phyloP scores from a whole-genome alignment of 208 protist species.

The Crithidia bombi region DNA sequence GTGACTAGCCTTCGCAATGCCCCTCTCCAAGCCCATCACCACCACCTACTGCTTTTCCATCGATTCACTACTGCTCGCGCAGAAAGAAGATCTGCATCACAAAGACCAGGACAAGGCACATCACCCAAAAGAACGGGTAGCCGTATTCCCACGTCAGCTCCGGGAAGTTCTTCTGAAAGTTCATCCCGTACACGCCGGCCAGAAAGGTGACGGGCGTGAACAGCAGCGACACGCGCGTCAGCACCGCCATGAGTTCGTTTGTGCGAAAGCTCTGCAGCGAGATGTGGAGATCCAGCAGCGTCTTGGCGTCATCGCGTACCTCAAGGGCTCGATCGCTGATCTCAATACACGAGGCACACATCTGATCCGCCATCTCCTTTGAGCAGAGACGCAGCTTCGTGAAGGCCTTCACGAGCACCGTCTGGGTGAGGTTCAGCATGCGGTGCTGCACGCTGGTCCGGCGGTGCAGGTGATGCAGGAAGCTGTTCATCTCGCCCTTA shows the following conservation, averaged over 20 bases:
- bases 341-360: slow-evolving; percentile 74
- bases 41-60: background rate
- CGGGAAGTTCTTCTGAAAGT: slow-evolving; percentile 79
- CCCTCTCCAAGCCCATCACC: too few relatives aligned
- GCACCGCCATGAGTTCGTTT: slow-evolving; percentile 90
- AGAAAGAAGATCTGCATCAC: slow-evolving; percentile 71
- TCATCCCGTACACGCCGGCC: slow-evolving; percentile 92
- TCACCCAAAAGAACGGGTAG: slow-evolving; percentile 73
- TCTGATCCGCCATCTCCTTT: slow-evolving; percentile 73
- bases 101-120: slow-evolving; percentile 57
- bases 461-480: slow-evolving; percentile 87
- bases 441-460: slow-evolving; percentile 86
- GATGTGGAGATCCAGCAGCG: slow-evolving; percentile 81
- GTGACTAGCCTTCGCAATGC: too few relatives aligned
- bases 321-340: slow-evolving; percentile 78
- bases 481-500: slow-evolving; percentile 86
- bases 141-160: slow-evolving; percentile 76
- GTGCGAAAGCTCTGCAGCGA: slow-evolving; percentile 81
- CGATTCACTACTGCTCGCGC: slow-evolving; percentile 14
- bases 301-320: slow-evolving; percentile 85
- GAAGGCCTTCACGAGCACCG: slow-evolving; percentile 70
- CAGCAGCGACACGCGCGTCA: slow-evolving; percentile 84
- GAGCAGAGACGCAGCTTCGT: slow-evolving; percentile 81
- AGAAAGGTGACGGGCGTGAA: slow-evolving; percentile 91
- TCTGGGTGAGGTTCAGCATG: slow-evolving; percentile 74